Conservation (phyloP, 371 early-diverging fungal genomes). For the Mucor circinelloides region DNA sequence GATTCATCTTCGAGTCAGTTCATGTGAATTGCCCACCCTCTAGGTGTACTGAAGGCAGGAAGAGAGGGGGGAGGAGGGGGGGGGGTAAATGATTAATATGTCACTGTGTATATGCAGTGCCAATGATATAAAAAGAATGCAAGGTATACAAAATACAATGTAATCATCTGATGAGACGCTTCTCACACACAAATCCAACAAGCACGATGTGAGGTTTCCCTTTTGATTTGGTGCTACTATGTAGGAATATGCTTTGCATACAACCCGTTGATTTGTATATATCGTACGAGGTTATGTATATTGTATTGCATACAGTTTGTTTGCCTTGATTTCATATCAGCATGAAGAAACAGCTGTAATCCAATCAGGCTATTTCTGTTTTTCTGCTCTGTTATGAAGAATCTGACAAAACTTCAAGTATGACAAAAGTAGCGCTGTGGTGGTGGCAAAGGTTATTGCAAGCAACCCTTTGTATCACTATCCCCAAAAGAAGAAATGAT, state of each 20-base stretch:
- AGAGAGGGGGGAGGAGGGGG: no score
- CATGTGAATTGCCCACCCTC: slow-evolving; percentile 1
- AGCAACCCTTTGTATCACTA: neutral
- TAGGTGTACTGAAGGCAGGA: neutral
- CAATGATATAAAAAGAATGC: neutral
- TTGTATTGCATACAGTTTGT: neutral
- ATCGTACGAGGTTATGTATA: neutral
- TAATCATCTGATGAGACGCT: neutral
- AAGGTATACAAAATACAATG: neutral
- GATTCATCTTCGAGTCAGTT: neutral
- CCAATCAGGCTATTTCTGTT: neutral
- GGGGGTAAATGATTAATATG: neutral
- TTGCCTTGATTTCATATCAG: neutral
- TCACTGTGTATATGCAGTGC: neutral
- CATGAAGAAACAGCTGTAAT: neutral
- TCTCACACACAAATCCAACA: neutral
- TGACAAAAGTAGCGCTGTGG: neutral
- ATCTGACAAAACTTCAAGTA: neutral
- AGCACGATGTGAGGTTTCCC: neutral
- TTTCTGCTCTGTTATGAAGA: neutral
- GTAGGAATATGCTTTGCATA: neutral
- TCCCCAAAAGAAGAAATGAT: neutral
- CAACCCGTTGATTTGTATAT: neutral
- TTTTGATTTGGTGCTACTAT: neutral
- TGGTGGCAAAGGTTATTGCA: neutral